Evolutionary conservation across 1,284 basidiomycete species (phyloP).

Genomic region (Ganoderma multipileum): DNA sequence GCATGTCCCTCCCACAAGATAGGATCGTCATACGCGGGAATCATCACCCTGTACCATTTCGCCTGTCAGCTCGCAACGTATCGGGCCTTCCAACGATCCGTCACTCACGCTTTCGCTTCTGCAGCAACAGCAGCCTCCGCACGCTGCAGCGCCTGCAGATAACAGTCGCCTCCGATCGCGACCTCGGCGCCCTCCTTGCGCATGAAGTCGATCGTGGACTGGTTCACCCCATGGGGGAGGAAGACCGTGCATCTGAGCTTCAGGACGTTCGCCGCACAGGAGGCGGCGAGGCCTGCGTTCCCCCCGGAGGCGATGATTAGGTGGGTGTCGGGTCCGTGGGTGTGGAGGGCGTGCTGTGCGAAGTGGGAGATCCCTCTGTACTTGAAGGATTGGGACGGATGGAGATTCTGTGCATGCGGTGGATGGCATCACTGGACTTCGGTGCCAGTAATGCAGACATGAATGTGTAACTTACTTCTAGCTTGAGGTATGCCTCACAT

Average conservation of each 20-base stretch:
- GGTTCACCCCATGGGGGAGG: constrained; percentile 59
- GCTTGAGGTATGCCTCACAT: constrained; percentile 66
- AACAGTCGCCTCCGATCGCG: constrained; percentile 59
- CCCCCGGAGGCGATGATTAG: constrained; percentile 75
- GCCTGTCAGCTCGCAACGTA: background rate
- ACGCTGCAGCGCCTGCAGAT: constrained; percentile 59
- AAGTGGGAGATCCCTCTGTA: constrained; percentile 75
- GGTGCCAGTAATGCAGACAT: too few species aligned
- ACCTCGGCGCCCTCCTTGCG: constrained; percentile 61
- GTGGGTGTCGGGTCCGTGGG: constrained; percentile 59
- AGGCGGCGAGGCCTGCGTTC: constrained; percentile 77
- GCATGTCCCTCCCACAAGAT: constrained; percentile 76
- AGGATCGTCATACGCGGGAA: constrained; percentile 74
- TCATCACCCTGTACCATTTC: constrained; percentile 54
- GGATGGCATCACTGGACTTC: background rate
- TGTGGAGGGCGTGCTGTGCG: constrained; percentile 55
- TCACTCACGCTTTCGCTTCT: constrained; percentile 60
- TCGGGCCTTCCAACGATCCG: background rate
- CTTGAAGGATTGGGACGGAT: constrained; percentile 79
- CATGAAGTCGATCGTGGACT: constrained; percentile 56
- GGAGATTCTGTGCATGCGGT: constrained; percentile 70
- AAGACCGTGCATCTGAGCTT: constrained; percentile 69
- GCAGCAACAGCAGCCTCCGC: constrained; percentile 52
- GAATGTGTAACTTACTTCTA: constrained; percentile 55
- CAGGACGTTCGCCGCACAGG: constrained; percentile 62